phyloP scores from a whole-genome alignment of 495 filamentous ascomycete species.

The Podospora pseudocomata region DNA sequence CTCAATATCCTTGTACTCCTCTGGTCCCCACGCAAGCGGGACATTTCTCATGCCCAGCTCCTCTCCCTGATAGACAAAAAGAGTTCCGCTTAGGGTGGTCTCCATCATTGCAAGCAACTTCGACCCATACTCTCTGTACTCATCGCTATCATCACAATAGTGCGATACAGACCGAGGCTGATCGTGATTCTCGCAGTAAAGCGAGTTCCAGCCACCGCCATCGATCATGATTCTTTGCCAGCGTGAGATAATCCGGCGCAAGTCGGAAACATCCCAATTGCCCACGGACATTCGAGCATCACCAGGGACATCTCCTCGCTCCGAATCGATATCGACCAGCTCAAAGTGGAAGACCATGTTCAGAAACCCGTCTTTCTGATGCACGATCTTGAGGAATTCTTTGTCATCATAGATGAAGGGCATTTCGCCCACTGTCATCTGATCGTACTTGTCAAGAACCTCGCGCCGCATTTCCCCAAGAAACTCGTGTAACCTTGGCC shows the following conservation, averaged over 20 bases:
- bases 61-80: slow-evolving; percentile 21
- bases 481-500: slow-evolving; percentile 64
- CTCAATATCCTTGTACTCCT: slow-evolving; percentile 71
- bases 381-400: slow-evolving; percentile 59
- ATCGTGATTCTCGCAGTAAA: slow-evolving; percentile 74
- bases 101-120: slow-evolving; percentile 54
- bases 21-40: slow-evolving; percentile 59
- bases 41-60: slow-evolving; percentile 75
- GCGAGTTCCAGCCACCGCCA: slow-evolving; percentile 68
- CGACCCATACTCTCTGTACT: slow-evolving; percentile 44
- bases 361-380: slow-evolving; percentile 56
- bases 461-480: slow-evolving; percentile 55
- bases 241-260: slow-evolving; percentile 57
- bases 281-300: slow-evolving; percentile 10
- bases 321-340: slow-evolving; percentile 57
- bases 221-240: slow-evolving; percentile 68
- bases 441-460: slow-evolving; percentile 60
- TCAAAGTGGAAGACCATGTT: slow-evolving; percentile 79
- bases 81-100: slow-evolving; percentile 58
- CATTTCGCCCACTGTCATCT: slow-evolving; percentile 71
- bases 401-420: slow-evolving; percentile 56
- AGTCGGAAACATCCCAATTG: slow-evolving; percentile 48
- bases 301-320: slow-evolving; percentile 38
- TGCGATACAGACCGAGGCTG: slow-evolving; percentile 62
- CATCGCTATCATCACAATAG: slow-evolving; percentile 47